phyloP scores from a whole-genome alignment of 257 asterid genomes.

The Ligustrum vulgare region DNA sequence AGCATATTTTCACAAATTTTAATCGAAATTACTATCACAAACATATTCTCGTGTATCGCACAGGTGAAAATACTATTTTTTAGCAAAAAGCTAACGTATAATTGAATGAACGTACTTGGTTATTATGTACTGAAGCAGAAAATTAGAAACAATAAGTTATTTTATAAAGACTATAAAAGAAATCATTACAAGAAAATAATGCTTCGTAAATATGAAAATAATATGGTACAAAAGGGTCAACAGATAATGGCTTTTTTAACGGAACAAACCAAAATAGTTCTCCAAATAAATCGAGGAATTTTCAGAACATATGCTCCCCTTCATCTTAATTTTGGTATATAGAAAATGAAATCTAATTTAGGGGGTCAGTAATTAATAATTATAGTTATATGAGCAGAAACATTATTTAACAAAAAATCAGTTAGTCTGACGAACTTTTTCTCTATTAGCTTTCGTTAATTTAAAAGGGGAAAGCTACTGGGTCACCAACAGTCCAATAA shows the following conservation, averaged over 20 bases:
- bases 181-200: not conserved
- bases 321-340: not conserved
- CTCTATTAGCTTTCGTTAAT: not conserved
- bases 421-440: not conserved
- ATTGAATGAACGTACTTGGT: not conserved
- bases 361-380: not conserved
- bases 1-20: no score
- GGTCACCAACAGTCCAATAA: conserved; percentile 11
- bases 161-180: not conserved
- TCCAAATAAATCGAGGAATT: not conserved
- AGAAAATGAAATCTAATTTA: not conserved
- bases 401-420: not conserved
- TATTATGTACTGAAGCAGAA: not conserved
- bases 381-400: not conserved
- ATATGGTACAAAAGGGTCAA: not conserved
- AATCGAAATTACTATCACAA: no score
- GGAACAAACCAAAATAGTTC: conserved; percentile 4
- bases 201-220: not conserved
- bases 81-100: not conserved
- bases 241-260: not conserved
- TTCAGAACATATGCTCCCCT: not conserved
- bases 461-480: not conserved
- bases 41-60: no score
- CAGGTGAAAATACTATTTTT: no score
- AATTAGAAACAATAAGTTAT: not conserved